Conservation (phyloP, 1,284 basidiomycete species). For the Termitomyces sp. region DNA sequence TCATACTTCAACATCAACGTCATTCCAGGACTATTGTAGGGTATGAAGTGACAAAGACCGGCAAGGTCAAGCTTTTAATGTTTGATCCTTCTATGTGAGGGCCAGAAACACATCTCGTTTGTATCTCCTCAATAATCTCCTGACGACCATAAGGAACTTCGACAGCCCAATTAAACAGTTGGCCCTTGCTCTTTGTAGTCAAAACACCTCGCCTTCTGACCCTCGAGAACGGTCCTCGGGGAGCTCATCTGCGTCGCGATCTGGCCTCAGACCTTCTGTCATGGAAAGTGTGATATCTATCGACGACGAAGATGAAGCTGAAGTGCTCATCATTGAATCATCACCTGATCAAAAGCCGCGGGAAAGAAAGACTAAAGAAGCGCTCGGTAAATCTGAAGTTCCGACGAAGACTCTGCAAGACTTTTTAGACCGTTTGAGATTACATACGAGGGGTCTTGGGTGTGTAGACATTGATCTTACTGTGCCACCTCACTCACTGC, state of each 20-base stretch:
- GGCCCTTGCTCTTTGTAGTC: slow-evolving; percentile 5
- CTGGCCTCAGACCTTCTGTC: slow-evolving; percentile 3
- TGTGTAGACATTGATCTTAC: slow-evolving; percentile 1
- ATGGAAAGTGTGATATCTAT: background rate
- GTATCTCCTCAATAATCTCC: background rate
- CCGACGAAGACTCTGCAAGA: background rate
- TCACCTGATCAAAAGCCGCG: background rate
- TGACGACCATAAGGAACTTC: slow-evolving; percentile 7
- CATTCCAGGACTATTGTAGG: slow-evolving; percentile 86
- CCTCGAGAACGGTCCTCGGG: background rate
- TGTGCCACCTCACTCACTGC: background rate
- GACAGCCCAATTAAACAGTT: slow-evolving; percentile 2
- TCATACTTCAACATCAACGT: slow-evolving; percentile 76
- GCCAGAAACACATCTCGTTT: background rate
- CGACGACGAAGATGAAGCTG: slow-evolving; percentile 3
- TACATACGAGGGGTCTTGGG: slow-evolving; percentile 13
- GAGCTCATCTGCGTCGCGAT: background rate
- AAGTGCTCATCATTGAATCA: background rate
- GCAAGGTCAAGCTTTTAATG: slow-evolving; percentile 57
- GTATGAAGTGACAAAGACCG: slow-evolving; percentile 61
- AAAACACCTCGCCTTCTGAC: background rate
- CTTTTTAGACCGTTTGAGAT: slow-evolving; percentile 10
- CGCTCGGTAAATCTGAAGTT: background rate
- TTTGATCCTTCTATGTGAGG: slow-evolving; percentile 77
- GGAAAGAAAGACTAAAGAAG: background rate